Base-by-base conservation (phyloP, 192 early-diverging fungal species). In the Rhizoclosmatium globosum region DNA sequence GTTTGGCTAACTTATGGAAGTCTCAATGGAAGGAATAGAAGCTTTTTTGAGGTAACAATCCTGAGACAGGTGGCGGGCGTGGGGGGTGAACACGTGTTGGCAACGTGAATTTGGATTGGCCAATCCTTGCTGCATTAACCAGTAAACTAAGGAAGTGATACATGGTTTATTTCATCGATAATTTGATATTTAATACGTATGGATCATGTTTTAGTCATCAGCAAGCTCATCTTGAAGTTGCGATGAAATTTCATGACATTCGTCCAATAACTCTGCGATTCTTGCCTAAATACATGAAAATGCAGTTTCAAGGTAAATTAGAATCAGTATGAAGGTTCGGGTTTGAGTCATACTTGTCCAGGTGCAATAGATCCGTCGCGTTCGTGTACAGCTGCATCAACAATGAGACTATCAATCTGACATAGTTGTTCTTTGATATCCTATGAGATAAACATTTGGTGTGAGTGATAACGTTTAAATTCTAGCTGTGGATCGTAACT, bases 361-460 rank as follows among this genome's bases (percentile, higher is more conserved):
- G 77, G 77, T 7, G 39, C 56, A 47, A 78, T 78, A 56, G 68
- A 71, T 0, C 77, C 77, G 39, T 70, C 77, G 17, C 77, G 17
- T 57, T 77, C 76, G 9, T 45, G 76, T 17, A 77, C 58, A 23
- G 64, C 61, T 41, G 76, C 76, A 43, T 77, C 76, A 6, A 60
- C 45, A n/a, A 67, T 67, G 19, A 67, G 4, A 53, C 47, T 46
- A 68, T 77, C 76, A 43, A 77, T 77, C 13, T 69, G 15, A 45
- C 64, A 66, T 41, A 77, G 4, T 50, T 68, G 48, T 15, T 77
- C 76, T 47, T 77, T 77, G 39, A 77, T 68, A n/a, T 68, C 47
- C 65, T 69, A 64, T 15, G 31, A 23, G n/a, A 17, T 69, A 47
- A 50, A 2, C 31, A 19, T 59, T 41, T 13, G 1, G 13, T 6